Evolutionary conservation across 805 yeast species (phyloP), one percentile per base, ranked within the genome.

Genomic region (Myxozyma monticola): DNA sequence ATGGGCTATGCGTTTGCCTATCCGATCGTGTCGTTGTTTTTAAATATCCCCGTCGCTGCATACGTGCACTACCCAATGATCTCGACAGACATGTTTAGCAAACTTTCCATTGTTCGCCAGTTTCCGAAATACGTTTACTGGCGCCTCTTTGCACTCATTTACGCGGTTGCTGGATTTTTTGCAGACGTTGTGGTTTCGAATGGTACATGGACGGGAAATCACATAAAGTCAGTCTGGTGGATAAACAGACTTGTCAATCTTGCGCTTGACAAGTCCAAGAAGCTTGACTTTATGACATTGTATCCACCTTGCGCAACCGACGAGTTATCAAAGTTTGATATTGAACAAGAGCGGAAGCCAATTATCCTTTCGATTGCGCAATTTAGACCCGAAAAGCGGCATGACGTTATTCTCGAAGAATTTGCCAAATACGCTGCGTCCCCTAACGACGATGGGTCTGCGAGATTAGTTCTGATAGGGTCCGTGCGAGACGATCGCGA

Each of bases 21-120:
- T 66, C 86, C 88, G 1, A 63, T 84, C 20, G 80, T 86, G 0
- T 66, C 76, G 20, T 64, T 71, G 57, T 68, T 80, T 40, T 73
- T 86, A 31, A 75, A 76, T 53, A 71, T 88, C 25, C 99, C 99
- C 0, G 77, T 93, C 24, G 70, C 85, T 21, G 80, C 96, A 0
- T 93, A 93, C 63, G 87, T 88, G n/a, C 99, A 93, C 69, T 93
- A 86, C 71, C 99, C 99, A 1, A 79, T 90, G 15, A 82, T 93
- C 29, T 95, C 95, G 37, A 69, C 72, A 24, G 98, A 91, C 60
- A 93, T 93, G 99, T 71, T 89, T 57, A 71, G 71, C 42, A 84
- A 84, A 59, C 68, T 85, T 2, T 47, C 54, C 55, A 70, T 69
- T 44, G 66, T 64, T 48, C 50, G 63, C 35, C 61, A 54, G 26